Base-by-base conservation (phyloP, 345 rosid species). In the Arabidopsis arenosa region DNA sequence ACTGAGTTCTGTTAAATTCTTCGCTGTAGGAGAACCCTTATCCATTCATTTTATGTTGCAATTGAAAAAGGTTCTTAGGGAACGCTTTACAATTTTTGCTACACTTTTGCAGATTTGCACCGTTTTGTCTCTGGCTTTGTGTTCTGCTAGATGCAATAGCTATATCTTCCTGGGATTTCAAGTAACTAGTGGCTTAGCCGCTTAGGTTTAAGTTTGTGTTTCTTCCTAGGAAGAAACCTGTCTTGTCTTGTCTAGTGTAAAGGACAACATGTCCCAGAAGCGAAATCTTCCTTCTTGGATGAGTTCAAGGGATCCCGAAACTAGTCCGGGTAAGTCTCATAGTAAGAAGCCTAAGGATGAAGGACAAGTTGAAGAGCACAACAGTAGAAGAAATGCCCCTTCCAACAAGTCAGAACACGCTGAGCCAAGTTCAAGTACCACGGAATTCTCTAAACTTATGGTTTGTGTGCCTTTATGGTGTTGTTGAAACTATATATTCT, bases 241-340 rank as follows among this genome's bases (percentile, higher is more conserved):
- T 68, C 44, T 52, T 35, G 28, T 54, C 7, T 73, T 51, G 49
- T 21, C 43, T 47, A 49, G 23, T 39, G 61, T 66, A 30, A 52
- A 51, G 74, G 26, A 28, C 5, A 66, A 72, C 56, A 75, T 79
- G 86, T 60, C 76, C 40, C 85, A 80, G 44, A 84, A 82, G 70
- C 85, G 92, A 30, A 86, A 78, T 82, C 93, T 90, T 85, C 97
- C 98, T 26, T 86, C 90, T 51, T 90, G 97, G 98, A 90, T 88
- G 91, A 82, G 81, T 78, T 77, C 87, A 14, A 77, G 81, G 58
- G 85, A 78, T n/a, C 66, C 72, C 47, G 72, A 63, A 13, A 44
- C 2, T 32, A 57, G 59, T 12, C 68, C 52, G 1, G 54, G 75
- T 64, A 77, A 65, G 26, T 66, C 79, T 62, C 47, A 41, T 39